phyloP scores from a whole-genome alignment of 2,329 filamentous ascomycete species.

The Verticillium zaregamsianum region DNA sequence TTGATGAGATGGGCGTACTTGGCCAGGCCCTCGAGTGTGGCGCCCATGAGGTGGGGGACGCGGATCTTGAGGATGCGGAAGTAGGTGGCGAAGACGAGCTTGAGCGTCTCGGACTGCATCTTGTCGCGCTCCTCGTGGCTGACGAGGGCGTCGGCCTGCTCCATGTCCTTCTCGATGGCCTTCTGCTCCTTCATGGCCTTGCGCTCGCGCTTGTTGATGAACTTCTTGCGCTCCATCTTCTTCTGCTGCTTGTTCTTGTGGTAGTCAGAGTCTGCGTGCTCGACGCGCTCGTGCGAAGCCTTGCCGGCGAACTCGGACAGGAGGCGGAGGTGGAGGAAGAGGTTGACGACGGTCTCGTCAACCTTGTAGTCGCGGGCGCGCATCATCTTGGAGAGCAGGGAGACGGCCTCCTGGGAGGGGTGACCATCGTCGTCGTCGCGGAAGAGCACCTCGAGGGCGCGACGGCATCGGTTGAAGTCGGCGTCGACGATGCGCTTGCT shows the following conservation, averaged over 20 bases:
- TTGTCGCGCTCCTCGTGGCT: constrained; percentile 88
- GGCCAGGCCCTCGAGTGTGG: constrained; percentile 88
- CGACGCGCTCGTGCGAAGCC: constrained; percentile 69
- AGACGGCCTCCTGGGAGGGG: constrained; percentile 80
- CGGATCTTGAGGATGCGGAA: constrained; percentile 89
- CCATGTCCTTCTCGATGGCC: constrained; percentile 86
- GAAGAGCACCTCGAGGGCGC: constrained; percentile 79
- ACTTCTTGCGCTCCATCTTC: constrained; percentile 72
- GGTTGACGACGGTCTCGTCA: constrained; percentile 81
- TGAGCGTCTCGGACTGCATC: constrained; percentile 93
- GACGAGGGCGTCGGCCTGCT: constrained; percentile 83
- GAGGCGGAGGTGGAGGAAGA: constrained; percentile 84
- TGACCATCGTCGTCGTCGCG: constrained; percentile 84
- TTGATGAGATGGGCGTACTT: constrained; percentile 97
- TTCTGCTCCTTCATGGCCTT: constrained; percentile 85
- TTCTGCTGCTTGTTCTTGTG: constrained; percentile 43
- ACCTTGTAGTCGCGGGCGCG: constrained; percentile 78
- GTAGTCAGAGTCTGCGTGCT: constrained; percentile 42
- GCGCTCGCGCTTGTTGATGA: constrained; percentile 81
- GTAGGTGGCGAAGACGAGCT: constrained; percentile 92
- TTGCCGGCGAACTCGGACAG: constrained; percentile 85
- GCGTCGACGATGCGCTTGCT: constrained; percentile 67
- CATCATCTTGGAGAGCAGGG: constrained; percentile 90
- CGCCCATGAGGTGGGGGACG: constrained; percentile 85
- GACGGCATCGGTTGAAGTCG: constrained; percentile 72